These are phyloP conservation scores for Cyclospora cayetanensis DNA, from an alignment of 169 alveolate genomes.

Conservation along the genomic window DNA sequence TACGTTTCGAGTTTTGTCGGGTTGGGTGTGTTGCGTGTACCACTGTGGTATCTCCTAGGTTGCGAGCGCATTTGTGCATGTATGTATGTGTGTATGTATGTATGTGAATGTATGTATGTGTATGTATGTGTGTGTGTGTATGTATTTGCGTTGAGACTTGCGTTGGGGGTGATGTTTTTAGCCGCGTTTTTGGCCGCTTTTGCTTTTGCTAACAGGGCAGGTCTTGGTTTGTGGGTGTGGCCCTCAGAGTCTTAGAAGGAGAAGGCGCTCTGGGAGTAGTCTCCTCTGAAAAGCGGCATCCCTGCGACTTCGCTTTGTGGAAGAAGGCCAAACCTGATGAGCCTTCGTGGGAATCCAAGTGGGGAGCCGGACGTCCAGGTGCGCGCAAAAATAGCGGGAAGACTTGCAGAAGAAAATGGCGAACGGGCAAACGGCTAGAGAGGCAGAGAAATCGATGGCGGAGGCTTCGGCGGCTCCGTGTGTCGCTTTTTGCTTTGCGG, in stretches of 20 bases:
- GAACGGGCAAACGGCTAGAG: not conserved
- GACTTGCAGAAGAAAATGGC: not conserved
- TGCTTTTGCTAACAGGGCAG: not conserved
- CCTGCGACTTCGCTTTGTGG: conserved; percentile 98
- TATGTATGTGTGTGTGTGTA: not conserved
- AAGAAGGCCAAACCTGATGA: conserved; percentile 96
- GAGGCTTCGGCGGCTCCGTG: too few species aligned
- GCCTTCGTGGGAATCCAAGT: conserved; percentile 98
- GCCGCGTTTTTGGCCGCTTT: not conserved
- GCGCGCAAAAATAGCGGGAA: not conserved
- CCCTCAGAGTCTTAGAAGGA: conserved; percentile 67
- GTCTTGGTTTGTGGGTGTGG: not conserved
- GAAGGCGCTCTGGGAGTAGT: conserved; percentile 70
- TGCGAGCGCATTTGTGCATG: not conserved
- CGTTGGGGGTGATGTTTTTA: not conserved
- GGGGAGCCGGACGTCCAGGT: conserved; percentile 99
- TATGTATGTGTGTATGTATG: not conserved
- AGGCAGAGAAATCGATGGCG: not conserved
- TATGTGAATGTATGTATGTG: not conserved
- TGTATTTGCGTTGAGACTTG: not conserved
- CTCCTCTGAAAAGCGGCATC: conserved; percentile 90
- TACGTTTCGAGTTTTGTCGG: not conserved
- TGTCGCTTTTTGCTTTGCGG: too few species aligned
- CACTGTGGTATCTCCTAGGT: not conserved
- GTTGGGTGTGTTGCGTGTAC: not conserved